phyloP scores from a whole-genome alignment of 257 asterid species.

The Capsicum baccatum region DNA sequence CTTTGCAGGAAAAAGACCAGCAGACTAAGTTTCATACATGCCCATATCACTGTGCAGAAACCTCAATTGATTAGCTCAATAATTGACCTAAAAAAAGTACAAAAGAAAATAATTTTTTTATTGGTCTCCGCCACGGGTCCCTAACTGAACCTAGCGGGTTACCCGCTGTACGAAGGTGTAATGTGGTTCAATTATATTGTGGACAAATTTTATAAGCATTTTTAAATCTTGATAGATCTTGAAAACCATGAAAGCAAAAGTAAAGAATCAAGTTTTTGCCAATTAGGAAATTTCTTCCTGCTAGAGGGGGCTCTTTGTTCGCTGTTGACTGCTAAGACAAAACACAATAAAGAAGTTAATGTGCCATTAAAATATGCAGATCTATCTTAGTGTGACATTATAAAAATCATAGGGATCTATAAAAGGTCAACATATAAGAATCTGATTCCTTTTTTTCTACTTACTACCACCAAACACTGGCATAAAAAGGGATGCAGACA shows the following conservation, averaged over 20 bases:
- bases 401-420: slow-evolving; percentile 25
- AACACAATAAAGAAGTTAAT: background rate
- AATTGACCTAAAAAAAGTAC: background rate
- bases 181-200: background rate
- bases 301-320: slow-evolving; percentile 12
- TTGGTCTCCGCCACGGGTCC: background rate
- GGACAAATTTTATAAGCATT: background rate
- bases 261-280: background rate
- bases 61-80: background rate
- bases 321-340: slow-evolving; percentile 1
- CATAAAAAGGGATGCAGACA: slow-evolving; percentile 38
- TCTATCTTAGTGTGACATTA: slow-evolving; percentile 20
- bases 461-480: slow-evolving; percentile 14
- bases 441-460: slow-evolving; percentile 35
- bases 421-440: slow-evolving; percentile 43
- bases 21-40: background rate
- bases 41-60: slow-evolving; percentile 9
- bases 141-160: background rate
- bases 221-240: background rate
- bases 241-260: background rate
- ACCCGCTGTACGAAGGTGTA: background rate
- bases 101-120: background rate
- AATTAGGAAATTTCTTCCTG: slow-evolving; percentile 24
- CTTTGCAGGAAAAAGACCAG: background rate
- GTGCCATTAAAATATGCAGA: slow-evolving; percentile 1